A percentile compares a stretch with the other conserved stretches of the same genome.
Conservation (phyloP, 192 early-diverging fungal genomes). For the Umbelopsis sp. region DNA sequence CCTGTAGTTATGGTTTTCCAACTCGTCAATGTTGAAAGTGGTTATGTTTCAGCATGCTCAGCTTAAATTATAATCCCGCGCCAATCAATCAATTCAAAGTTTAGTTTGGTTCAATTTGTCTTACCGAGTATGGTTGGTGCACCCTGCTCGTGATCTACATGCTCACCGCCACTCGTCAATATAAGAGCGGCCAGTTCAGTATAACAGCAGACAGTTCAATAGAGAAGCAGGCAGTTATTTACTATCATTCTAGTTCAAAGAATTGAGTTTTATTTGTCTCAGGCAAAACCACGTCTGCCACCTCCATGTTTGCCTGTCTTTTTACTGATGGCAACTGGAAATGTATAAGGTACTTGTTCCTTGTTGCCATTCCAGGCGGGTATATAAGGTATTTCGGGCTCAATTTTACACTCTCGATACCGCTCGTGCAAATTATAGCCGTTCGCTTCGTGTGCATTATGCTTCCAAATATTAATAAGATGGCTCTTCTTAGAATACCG, state of each 20-base stretch:
- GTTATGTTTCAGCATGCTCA: background rate
- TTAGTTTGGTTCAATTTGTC: background rate
- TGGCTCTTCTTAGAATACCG: slow-evolving; percentile 24
- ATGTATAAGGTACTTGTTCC: slow-evolving; percentile 38
- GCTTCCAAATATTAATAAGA: slow-evolving; percentile 15
- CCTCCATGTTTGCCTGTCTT: background rate
- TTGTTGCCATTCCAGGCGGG: slow-evolving; percentile 34
- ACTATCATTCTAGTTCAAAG: no score
- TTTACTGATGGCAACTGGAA: slow-evolving; percentile 20
- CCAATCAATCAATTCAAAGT: background rate
- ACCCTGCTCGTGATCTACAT: background rate
- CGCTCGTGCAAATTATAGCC: background rate
- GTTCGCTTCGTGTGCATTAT: slow-evolving; percentile 8
- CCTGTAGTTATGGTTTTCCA: no score
- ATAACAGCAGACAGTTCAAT: no score
- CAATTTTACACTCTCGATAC: background rate
- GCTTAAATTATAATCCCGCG: background rate
- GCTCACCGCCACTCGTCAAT: no score
- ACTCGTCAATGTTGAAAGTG: background rate
- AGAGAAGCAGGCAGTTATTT: no score
- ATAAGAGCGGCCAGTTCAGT: no score
- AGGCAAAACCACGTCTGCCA: background rate
- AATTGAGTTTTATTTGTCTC: no score
- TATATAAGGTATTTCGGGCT: slow-evolving; percentile 27
- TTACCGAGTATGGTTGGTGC: background rate